phyloP scores from a whole-genome alignment of 164 flowering plant genomes.

The Umbilicus rupestris region DNA sequence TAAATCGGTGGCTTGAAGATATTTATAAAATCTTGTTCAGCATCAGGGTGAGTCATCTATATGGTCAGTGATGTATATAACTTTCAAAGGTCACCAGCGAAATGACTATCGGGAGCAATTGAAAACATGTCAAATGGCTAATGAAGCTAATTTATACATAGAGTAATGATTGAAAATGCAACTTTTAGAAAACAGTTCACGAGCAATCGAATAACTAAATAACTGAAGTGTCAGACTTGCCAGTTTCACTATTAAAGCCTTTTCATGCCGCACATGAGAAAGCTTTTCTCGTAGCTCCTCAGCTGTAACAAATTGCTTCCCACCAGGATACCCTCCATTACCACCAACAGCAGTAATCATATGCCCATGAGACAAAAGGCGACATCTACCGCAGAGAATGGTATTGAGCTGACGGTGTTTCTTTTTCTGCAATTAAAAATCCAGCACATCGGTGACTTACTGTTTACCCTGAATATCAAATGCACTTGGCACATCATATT shows the following conservation, averaged over 20 bases:
- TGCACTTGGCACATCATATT: background rate
- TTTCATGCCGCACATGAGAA: constrained; percentile 68
- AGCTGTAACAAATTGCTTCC: constrained; percentile 81
- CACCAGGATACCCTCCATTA: constrained; percentile 93
- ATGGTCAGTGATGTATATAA: too few species aligned
- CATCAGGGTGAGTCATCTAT: too few species aligned
- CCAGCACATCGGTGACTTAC: constrained; percentile 2
- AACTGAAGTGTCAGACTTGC: constrained; percentile 22
- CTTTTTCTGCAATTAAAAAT: constrained; percentile 64
- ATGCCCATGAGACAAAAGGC: constrained; percentile 81
- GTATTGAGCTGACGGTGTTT: constrained; percentile 80
- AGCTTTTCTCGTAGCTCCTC: constrained; percentile 84
- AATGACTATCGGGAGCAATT: background rate
- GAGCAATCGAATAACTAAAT: background rate
- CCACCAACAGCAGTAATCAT: constrained; percentile 99
- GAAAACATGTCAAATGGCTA: background rate
- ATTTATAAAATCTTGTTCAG: too few species aligned
- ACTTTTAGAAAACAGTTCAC: background rate
- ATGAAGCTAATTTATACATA: background rate
- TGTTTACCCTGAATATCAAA: background rate
- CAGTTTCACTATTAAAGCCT: constrained; percentile 80
- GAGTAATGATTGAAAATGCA: background rate
- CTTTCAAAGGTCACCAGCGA: background rate
- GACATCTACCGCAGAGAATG: constrained; percentile 82
- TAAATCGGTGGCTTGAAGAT: too few species aligned